Evolutionary conservation across 2,329 filamentous ascomycete species (phyloP).

Genomic region (Colletotrichum aenigma): DNA sequence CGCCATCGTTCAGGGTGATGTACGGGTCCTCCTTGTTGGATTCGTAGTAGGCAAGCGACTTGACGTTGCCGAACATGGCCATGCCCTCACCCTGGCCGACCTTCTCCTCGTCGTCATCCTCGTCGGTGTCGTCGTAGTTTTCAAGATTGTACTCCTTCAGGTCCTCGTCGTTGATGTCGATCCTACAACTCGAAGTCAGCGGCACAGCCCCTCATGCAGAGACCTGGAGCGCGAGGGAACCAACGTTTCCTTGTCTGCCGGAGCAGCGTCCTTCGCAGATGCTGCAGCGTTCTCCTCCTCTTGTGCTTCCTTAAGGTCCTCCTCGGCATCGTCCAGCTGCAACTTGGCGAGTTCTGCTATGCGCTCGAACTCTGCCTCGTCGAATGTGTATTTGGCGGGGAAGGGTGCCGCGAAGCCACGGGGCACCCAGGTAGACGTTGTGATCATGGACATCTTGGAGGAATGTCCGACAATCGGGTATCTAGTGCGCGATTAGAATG

Average conservation of each 20-base stretch:
- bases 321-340: conserved; percentile 90
- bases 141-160: conserved; percentile 96
- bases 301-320: conserved; percentile 78
- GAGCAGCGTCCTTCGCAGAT: conserved; percentile 23
- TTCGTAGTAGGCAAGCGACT: conserved; percentile 91
- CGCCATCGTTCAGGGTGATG: conserved; percentile 80
- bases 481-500: not conserved
- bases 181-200: conserved; percentile 38
- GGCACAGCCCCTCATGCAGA: not conserved
- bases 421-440: conserved; percentile 76
- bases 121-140: conserved; percentile 86
- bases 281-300: conserved; percentile 31
- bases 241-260: conserved; percentile 32
- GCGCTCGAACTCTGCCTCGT: conserved; percentile 76
- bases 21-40: conserved; percentile 96
- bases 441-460: conserved; percentile 72
- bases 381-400: conserved; percentile 75
- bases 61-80: conserved; percentile 95
- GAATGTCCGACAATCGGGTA: not conserved
- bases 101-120: conserved; percentile 48
- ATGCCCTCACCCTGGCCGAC: conserved; percentile 68
- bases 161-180: conserved; percentile 78
- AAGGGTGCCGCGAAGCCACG: conserved; percentile 79
- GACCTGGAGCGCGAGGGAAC: not conserved
- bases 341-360: conserved; percentile 77